Conservation (phyloP, 164 flowering plant genomes). For the Cinnamomum chago region DNA sequence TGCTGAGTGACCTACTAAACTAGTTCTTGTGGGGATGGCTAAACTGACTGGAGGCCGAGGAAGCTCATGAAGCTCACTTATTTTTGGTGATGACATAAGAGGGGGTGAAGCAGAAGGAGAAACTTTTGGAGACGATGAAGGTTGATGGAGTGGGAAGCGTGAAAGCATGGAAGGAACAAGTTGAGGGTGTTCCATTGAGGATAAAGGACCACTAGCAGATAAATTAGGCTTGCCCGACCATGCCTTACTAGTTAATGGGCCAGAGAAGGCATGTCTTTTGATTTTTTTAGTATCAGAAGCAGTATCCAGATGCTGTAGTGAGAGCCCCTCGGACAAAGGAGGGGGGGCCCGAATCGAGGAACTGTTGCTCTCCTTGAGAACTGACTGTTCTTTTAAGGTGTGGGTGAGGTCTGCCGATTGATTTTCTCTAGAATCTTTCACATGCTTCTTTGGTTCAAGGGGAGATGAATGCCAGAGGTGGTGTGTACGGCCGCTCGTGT, state of each 20-base stretch:
- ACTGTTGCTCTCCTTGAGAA: conserved; percentile 64
- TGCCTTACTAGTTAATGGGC: conserved; percentile 56
- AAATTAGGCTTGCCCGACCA: conserved; percentile 33
- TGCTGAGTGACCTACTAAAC: conserved; percentile 55
- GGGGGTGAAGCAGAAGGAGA: conserved; percentile 62
- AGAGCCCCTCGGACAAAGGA: conserved; percentile 42
- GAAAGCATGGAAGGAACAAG: conserved; percentile 46
- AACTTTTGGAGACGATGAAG: conserved; percentile 46
- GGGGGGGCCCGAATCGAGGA: conserved; percentile 42
- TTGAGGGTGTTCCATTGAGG: conserved; percentile 27
- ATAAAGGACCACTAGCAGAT: conserved; percentile 45
- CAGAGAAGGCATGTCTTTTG: conserved; percentile 69
- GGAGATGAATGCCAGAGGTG: conserved; percentile 66
- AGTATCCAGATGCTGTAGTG: conserved; percentile 25
- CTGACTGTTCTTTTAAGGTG: conserved; percentile 31
- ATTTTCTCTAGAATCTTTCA: conserved; percentile 31
- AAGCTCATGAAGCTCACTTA: conserved; percentile 94
- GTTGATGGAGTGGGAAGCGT: conserved; percentile 32
- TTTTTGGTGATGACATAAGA: conserved; percentile 63
- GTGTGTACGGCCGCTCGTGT: conserved; percentile 22
- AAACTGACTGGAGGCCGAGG: conserved; percentile 68
- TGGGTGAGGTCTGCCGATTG: conserved; percentile 26
- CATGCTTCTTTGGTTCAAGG: conserved; percentile 40
- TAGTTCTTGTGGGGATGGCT: conserved; percentile 22
- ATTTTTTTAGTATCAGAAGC: conserved; percentile 46